Evolutionary conservation across 2,329 filamentous ascomycete species (phyloP), one percentile per base, ranked within the genome.

Genomic region (Aspergillus carbonarius): DNA sequence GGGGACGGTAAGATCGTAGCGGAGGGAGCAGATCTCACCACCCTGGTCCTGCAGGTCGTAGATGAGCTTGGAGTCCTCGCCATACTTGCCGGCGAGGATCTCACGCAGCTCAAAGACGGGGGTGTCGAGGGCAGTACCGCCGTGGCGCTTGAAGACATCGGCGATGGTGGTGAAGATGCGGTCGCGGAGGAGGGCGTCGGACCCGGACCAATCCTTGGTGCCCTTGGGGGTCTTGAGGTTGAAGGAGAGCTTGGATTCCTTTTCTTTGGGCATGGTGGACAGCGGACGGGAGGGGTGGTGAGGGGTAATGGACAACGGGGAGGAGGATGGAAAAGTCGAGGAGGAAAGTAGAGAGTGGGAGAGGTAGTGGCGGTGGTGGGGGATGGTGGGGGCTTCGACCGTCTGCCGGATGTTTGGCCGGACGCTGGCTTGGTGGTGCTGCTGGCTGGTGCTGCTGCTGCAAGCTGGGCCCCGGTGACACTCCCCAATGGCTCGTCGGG

Each of bases 11-110:
- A 96, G 79, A 71, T 96, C 92, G 78, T 95, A 96, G 69, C 92
- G 87, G 62, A 96, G 82, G 20, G 91, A 92, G 76, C 88, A 91
- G 60, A 92, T 81, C 79, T 96, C 92, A 63, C 92, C 91, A 68
- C 92, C 91, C 74, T 96, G 92, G 72, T 96, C 91, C 71, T 89
- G 87, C 63, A 95, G 83, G 73, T 96, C 90, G 78, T 96, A 96
- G 77, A 96, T 96, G 74, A 96, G 88, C 76, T 93, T 93, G 70
- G 88, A 91, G 76, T 96, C 92, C 79, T 96, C 92, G 73, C 92
- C 92, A 80, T 96, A 96, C 80, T 96, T 96, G 61, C 91, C 92
- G 18, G 91, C 84, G 39, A 96, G 83, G 63, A 96, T 93, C 68
- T 96, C 91, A 73, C 88, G 89, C 62, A 95, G 82, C 76, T 96